Evolutionary conservation across 768 basidiomycete species (phyloP).

Genomic region (Cubamyces lactineus): DNA sequence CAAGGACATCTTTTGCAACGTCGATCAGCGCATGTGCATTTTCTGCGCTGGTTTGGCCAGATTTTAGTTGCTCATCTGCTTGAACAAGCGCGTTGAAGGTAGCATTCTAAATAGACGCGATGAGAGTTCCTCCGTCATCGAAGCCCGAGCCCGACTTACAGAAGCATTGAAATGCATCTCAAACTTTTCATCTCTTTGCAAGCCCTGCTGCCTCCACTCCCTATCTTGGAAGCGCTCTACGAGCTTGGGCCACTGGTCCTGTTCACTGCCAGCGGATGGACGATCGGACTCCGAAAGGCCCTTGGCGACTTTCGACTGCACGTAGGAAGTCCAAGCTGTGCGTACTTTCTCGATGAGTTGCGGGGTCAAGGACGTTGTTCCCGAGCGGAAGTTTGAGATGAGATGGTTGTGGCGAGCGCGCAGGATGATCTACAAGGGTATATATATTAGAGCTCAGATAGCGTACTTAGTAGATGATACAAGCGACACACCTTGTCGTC

Average conservation of each 20-base stretch:
- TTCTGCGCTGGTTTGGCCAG: constrained; percentile 45
- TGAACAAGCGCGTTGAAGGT: constrained; percentile 55
- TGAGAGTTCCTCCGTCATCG: constrained; percentile 4
- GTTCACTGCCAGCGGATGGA: constrained; percentile 52
- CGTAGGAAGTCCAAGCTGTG: constrained; percentile 68
- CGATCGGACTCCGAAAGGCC: constrained; percentile 57
- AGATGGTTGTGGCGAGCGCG: constrained; percentile 84
- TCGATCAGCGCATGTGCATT: constrained; percentile 65
- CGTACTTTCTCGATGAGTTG: constrained; percentile 59
- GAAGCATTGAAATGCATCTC: constrained; percentile 84
- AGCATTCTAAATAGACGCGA: constrained; percentile 42
- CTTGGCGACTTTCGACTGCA: constrained; percentile 64
- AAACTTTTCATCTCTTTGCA: constrained; percentile 88
- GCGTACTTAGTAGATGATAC: neutral
- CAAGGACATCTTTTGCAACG: constrained; percentile 76
- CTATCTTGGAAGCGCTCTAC: constrained; percentile 53
- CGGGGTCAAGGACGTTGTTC: constrained; percentile 56
- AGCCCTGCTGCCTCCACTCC: constrained; percentile 69
- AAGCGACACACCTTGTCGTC: constrained; percentile 89
- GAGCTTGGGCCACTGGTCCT: constrained; percentile 53
- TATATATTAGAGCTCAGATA: neutral
- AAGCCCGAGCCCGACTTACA: constrained; percentile 46
- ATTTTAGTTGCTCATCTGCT: constrained; percentile 49
- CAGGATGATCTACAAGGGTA: constrained; percentile 77
- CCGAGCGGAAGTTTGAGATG: constrained; percentile 59